Evolutionary conservation across 176 grass and related monocot species (phyloP), one percentile per base, ranked within the genome.

Genomic region (Rhipidocladum racemiflorum): DNA sequence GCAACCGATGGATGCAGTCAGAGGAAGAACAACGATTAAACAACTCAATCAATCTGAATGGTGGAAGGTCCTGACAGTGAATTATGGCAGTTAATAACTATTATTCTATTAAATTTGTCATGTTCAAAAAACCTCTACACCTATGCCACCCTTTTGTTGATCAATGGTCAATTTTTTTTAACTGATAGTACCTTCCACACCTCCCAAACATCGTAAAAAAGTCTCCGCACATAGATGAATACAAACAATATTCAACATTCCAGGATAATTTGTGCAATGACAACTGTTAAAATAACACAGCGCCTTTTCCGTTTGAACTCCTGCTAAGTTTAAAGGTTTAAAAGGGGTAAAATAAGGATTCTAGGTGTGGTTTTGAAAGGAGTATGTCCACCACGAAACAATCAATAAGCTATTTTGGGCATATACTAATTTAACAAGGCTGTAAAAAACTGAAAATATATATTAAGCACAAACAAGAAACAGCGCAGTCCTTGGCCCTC

Each of bases 381-480:
- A 13, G 64, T 64, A 77, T 83, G 8, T 42, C 40, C 40, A 43
- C 40, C 40, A 43, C 40, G 10, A 42, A 75, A 51, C 10, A 23
- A 67, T 34, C 23, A 50, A 65, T 59, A 83, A 53, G 66, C 51
- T 70, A 83, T 76, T 78, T 77, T 18, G 24, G 46, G 25, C n/a
- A 77, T 79, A 51, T 85, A 46, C 7, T 70, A 73, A 29, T 61
- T 79, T 39, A 55, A 39, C 42, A 54, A 43, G 42, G 3, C 27
- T 29, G 27, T n/a, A 81, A 72, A 5, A 71, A 38, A 27, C 15
- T 45, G 30, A 45, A 28, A 61, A n/a, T 4, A 46, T 15, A 46
- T 15, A 46, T 15, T n/a, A n/a, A 38, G 9, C 61, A 46, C 14
- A 38, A 65, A 63, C 6, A 67, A 32, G 32, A 16, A 68, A 69